Conservation (phyloP, 768 basidiomycete genomes). For the Xerocomellus amylosporus region DNA sequence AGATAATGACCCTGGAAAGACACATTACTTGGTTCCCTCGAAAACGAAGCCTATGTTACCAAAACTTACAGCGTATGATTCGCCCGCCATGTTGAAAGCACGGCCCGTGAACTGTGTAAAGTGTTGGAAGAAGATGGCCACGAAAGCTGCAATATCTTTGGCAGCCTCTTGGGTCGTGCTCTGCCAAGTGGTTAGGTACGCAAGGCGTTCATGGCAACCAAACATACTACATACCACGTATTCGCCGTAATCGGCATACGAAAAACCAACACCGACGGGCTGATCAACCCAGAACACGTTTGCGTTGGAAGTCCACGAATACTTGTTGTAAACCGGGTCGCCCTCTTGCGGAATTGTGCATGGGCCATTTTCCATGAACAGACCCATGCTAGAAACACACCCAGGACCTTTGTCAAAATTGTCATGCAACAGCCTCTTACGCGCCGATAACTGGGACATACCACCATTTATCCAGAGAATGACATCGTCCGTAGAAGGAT, state of each 20-base stretch:
- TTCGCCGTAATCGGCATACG: constrained; percentile 40
- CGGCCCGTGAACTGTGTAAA: constrained; percentile 66
- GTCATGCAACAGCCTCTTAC: neutral
- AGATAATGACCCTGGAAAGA: constrained; percentile 44
- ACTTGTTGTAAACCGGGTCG: constrained; percentile 43
- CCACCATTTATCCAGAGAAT: constrained; percentile 57
- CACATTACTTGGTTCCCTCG: neutral
- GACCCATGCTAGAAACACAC: constrained; percentile 53
- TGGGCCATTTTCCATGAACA: constrained; percentile 53
- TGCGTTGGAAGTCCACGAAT: constrained; percentile 64
- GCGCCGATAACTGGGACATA: constrained; percentile 27
- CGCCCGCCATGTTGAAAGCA: constrained; percentile 53
- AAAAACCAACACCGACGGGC: constrained; percentile 40
- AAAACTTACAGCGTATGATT: constrained; percentile 46
- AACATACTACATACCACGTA: constrained; percentile 28
- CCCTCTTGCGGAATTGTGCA: constrained; percentile 16
- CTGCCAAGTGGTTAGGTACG: constrained; percentile 27
- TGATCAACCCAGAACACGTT: constrained; percentile 45
- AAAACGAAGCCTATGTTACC: neutral
- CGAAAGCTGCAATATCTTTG: constrained; percentile 62
- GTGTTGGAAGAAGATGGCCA: constrained; percentile 68
- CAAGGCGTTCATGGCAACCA: neutral
- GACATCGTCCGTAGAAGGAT: constrained; percentile 54
- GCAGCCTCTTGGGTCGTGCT: constrained; percentile 61
- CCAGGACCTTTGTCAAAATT: constrained; percentile 39